Base-by-base conservation (phyloP, 1,284 basidiomycete species). In the Chalciporus sp. region DNA sequence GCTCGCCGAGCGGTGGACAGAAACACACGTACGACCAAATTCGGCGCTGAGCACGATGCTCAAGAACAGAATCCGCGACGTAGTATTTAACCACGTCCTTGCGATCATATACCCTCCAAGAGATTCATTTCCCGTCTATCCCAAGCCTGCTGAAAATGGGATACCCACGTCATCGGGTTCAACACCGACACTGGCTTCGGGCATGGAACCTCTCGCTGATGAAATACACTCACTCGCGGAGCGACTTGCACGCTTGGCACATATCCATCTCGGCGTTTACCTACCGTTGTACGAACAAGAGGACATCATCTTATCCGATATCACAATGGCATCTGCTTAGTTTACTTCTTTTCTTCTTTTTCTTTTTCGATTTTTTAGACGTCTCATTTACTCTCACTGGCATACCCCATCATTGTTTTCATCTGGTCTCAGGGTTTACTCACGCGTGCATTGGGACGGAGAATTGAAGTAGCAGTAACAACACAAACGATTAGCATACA, bases 191-290 rank as follows among this genome's bases (percentile, higher is more conserved):
- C 50, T 62, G 61, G 71, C 77, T 43, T 77, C 79, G 47, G 89
- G 88, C 27, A 82, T 92, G 74, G 86, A 88, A 62, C 80, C 85
- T 33, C 77, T 93, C 49, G 71, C 77, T 52, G 81, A 83, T 40
- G 90, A 93, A 70, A 82, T 92, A 56, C 74, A 76, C 29, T 74
- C 81, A 20, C 78, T 93, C 42, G 81, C 81, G 27, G 84, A 90
- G 60, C 82, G 85, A 64, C 78, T 91, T 40, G 78, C 85, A 42
- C 83, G 84, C 58, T 76, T 93, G 47, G 84, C 85, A 7, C 73
- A 81, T 47, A 84, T 90, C 58, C 90, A 92, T 68, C 74, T 90
- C 51, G 81, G 84, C 60, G 85, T 88, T 44, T 92, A 90, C 67
- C 74, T 88, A 41, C 79, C 82, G 27, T 68, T 90, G 53, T 92